Evolutionary conservation across 345 rosid species (phyloP).

Genomic region (Ceriops zippeliana): DNA sequence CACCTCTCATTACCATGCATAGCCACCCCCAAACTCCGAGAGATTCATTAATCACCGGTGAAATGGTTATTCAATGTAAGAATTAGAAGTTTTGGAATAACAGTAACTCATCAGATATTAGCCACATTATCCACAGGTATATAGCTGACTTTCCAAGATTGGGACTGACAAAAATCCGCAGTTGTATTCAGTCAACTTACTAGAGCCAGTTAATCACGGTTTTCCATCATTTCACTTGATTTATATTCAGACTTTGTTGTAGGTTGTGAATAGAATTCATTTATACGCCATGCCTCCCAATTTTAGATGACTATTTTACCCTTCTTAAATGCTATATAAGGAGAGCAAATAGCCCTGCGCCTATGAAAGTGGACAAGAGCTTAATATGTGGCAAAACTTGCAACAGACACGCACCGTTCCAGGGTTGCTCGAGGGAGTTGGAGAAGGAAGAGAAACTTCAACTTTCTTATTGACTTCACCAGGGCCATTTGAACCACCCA

Average conservation of each 20-base stretch:
- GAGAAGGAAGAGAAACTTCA: slow-evolving; percentile 93
- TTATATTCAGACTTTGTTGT: neutral
- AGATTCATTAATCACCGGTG: neutral
- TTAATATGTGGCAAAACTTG: slow-evolving; percentile 24
- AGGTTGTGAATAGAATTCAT: neutral
- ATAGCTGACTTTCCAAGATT: neutral
- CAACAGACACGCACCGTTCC: slow-evolving; percentile 86
- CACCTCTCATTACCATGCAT: neutral
- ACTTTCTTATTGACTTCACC: slow-evolving; percentile 53
- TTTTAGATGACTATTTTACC: neutral
- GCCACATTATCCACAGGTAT: neutral
- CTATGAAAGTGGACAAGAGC: slow-evolving; percentile 6
- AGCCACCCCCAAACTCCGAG: neutral
- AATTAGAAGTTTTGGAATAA: neutral
- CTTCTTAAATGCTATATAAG: neutral
- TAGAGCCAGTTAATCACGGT: neutral
- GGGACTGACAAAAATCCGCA: neutral
- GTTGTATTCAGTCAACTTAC: neutral
- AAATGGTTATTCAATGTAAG: neutral
- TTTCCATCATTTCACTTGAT: neutral
- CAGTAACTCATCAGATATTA: neutral
- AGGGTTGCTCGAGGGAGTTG: slow-evolving; percentile 81
- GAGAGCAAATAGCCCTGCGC: slow-evolving; percentile 13
- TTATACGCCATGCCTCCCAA: neutral
- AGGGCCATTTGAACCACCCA: slow-evolving; percentile 24